These are phyloP conservation scores for Heliocybe sulcata DNA, from an alignment of 1,284 basidiomycete genomes.

Conservation along the genomic window DNA sequence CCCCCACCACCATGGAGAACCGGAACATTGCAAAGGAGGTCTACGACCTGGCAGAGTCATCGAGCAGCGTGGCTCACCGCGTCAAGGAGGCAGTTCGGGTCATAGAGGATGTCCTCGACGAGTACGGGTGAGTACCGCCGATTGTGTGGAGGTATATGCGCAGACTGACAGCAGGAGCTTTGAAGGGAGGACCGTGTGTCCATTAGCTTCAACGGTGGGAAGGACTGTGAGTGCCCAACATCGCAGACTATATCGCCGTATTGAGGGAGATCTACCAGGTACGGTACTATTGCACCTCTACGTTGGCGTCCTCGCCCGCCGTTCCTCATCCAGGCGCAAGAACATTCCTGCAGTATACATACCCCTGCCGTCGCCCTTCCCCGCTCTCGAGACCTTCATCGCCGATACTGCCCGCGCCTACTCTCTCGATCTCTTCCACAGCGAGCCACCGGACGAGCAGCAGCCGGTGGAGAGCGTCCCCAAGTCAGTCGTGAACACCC, in stretches of 20 bases:
- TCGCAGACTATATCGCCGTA: neutral
- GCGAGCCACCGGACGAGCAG: conserved; percentile 28
- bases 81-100: conserved; percentile 75
- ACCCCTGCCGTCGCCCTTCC: conserved; percentile 84
- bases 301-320: conserved; percentile 58
- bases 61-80: conserved; percentile 47
- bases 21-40: conserved; percentile 45
- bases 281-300: conserved; percentile 93
- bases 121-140: conserved; percentile 59
- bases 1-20: conserved; percentile 27
- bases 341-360: conserved; percentile 83
- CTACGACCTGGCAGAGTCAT: conserved; percentile 47
- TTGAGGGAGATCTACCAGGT: conserved; percentile 41
- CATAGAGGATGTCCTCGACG: conserved; percentile 68
- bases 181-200: conserved; percentile 56
- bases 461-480: conserved; percentile 37
- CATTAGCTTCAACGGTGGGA: conserved; percentile 96
- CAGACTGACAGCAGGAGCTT: neutral
- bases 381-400: conserved; percentile 82
- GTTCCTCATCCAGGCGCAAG: conserved; percentile 27
- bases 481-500: conserved; percentile 15
- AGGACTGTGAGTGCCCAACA: conserved; percentile 74
- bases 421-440: conserved; percentile 72
- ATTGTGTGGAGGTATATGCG: neutral
- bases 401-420: conserved; percentile 60